These are phyloP conservation scores for Acephala macrosclerotiorum DNA, from an alignment of 2,329 filamentous ascomycete genomes.

Conservation along the genomic window DNA sequence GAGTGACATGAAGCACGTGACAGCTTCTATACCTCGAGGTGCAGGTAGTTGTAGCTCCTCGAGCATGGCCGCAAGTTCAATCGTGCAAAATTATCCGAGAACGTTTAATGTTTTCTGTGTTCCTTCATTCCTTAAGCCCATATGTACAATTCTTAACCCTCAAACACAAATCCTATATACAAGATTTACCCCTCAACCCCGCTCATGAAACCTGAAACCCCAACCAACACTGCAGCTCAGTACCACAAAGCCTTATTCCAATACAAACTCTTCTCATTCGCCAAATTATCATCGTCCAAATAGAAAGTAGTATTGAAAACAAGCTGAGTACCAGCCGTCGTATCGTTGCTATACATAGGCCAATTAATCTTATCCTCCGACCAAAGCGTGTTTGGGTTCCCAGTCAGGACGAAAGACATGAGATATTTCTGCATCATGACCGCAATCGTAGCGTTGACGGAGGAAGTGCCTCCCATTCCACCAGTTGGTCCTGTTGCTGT, in stretches of 20 bases:
- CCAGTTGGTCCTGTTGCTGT: conserved; percentile 20
- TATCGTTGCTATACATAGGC: conserved; percentile 42
- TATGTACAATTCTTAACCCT: no score
- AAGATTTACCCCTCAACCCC: conserved; percentile 22
- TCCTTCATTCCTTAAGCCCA: no score
- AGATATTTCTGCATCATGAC: conserved; percentile 48
- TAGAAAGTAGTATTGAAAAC: conserved; percentile 46
- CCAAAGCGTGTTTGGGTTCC: conserved; percentile 45
- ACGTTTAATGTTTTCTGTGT: no score
- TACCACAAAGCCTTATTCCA: conserved; percentile 49
- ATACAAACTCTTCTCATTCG: conserved; percentile 41
- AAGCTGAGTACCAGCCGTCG: conserved; percentile 38
- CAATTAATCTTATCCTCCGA: conserved; percentile 45
- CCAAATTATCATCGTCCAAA: conserved; percentile 43
- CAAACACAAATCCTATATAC: no score
- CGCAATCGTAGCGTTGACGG: conserved; percentile 39
- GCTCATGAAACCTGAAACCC: no score
- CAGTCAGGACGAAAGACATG: conserved; percentile 44
- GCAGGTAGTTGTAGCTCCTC: no score
- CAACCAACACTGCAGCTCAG: no score
- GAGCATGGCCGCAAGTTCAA: no score
- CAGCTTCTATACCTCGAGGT: no score
- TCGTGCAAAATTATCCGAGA: no score
- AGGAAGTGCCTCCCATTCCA: conserved; percentile 34
- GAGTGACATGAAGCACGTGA: no score